Evolutionary conservation across 2,329 filamentous ascomycete genomes (phyloP), one percentile per base, ranked within the genome.

Genomic region (Diaporthe sp.): DNA sequence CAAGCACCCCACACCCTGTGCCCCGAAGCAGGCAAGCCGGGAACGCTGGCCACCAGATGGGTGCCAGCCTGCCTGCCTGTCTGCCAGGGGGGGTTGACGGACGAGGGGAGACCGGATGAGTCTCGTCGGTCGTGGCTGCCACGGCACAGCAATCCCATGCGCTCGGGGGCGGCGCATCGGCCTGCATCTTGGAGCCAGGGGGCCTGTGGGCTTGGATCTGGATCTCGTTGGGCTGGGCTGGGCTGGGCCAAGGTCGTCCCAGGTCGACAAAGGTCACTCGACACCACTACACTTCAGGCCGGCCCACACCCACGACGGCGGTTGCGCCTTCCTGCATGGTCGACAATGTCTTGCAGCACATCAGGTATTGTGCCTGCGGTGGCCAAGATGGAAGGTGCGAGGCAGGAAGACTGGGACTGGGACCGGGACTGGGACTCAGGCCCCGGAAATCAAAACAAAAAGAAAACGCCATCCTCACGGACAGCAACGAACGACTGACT

Each of bases 181-280:
- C 49, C 65, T 70, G 65, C 65, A 55, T 55, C 31, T 70, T 55
- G 46, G 31, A 10, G 55, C 53, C 53, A 31, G 55, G 46, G 28
- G 62, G 31, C 34, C 46, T 17, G 46, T 46, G 31, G 31, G 46
- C 65, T 55, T 67, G 46, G 49, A 70, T 70, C 65, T 70, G 65
- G 65, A 70, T 70, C 65, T 70, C 65, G 42, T 70, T 70, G 65
- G 65, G 46, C 44, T 68, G 65, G 65, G 22, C 65, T 53, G 22
- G 34, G 31, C 42, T 42, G n/a, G 42, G 42, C 65, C 65, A 70
- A 31, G 22, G 65, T 70, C 49, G n/a, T 55, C 34, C 65, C 49
- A 55, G 49, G 65, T 70, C 65, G 65, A 55, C 65, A 15, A 22
- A 70, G 34, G 65, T 70, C 65, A 70, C 65, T 70, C 46, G 49